A percentile compares a stretch with the other conserved stretches of the same genome.
Evolutionary conservation across 192 early-diverging fungal genomes (phyloP).

Genomic region (Allomyces macrogynus): DNA sequence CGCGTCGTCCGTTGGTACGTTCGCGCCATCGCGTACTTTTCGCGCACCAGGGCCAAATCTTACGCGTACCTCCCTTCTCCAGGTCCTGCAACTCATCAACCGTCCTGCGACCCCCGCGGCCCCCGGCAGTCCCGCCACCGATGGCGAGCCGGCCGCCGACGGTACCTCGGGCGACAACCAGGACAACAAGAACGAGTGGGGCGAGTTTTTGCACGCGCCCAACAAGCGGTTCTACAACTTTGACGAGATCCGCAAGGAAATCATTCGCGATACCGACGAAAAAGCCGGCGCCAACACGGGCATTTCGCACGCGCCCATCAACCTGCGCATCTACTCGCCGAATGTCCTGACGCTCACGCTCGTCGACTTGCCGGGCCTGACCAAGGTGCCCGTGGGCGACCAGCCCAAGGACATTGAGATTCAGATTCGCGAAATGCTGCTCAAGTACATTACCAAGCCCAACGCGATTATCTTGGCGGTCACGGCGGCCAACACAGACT

Average conservation of each 20-base stretch:
- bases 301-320: constrained; percentile 92
- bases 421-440: constrained; percentile 94
- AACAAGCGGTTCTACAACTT: constrained; percentile 93
- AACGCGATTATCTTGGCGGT: constrained; percentile 97
- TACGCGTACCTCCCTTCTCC: neutral
- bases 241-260: constrained; percentile 91
- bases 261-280: constrained; percentile 73
- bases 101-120: constrained; percentile 28
- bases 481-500: constrained; percentile 92
- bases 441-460: constrained; percentile 92
- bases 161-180: constrained; percentile 7
- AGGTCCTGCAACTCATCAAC: constrained; percentile 91
- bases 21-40: neutral
- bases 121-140: constrained; percentile 7
- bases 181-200: constrained; percentile 78
- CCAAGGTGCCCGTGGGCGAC: constrained; percentile 95
- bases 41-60: neutral
- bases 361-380: constrained; percentile 97
- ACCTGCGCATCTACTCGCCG: constrained; percentile 91
- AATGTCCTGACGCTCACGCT: constrained; percentile 96
- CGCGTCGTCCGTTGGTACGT: constrained; percentile 74
- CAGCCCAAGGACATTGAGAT: constrained; percentile 99
- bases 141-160: constrained; percentile 29
- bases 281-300: constrained; percentile 66
- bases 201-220: constrained; percentile 95